These are phyloP conservation scores for Rhizoclosmatium globosum DNA, from an alignment of 192 early-diverging fungal species.

Conservation along the genomic window DNA sequence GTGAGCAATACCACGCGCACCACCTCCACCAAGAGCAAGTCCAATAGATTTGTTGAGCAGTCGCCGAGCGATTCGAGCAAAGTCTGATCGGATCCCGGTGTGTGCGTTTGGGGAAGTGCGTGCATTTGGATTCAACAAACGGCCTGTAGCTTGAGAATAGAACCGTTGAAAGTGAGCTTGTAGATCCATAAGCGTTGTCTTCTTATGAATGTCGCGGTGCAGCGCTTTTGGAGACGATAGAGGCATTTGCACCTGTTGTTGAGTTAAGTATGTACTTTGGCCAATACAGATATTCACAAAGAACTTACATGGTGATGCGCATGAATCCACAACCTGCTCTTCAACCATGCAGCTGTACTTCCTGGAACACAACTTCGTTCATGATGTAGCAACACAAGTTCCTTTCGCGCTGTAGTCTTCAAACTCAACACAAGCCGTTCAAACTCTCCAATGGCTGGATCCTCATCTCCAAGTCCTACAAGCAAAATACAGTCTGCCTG, in stretches of 20 bases:
- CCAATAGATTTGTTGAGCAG: constrained; percentile 92
- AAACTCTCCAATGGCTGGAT: constrained; percentile 88
- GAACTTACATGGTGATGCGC: constrained; percentile 93
- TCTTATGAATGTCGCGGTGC: constrained; percentile 25
- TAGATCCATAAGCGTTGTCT: constrained; percentile 48
- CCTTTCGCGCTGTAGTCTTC: constrained; percentile 98
- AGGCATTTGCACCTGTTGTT: constrained; percentile 61
- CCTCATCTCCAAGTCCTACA: constrained; percentile 90
- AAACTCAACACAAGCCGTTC: constrained; percentile 91
- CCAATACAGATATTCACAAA: constrained; percentile 17
- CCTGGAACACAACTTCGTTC: constrained; percentile 80
- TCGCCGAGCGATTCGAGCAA: constrained; percentile 88
- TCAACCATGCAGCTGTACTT: constrained; percentile 90
- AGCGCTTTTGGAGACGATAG: constrained; percentile 44
- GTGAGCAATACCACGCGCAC: constrained; percentile 93
- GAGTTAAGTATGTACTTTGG: too few species aligned
- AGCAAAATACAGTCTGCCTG: constrained; percentile 97
- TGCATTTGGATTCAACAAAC: constrained; percentile 17
- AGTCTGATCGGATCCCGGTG: constrained; percentile 60
- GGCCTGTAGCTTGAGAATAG: constrained; percentile 34
- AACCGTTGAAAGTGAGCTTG: constrained; percentile 50
- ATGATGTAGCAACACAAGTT: constrained; percentile 91
- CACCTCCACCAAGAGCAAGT: constrained; percentile 94
- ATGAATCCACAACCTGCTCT: constrained; percentile 92
- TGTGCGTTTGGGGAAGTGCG: constrained; percentile 40